These are phyloP conservation scores for Amauroascus verrucosus DNA, from an alignment of 2,329 filamentous ascomycete genomes.

Conservation along the genomic window DNA sequence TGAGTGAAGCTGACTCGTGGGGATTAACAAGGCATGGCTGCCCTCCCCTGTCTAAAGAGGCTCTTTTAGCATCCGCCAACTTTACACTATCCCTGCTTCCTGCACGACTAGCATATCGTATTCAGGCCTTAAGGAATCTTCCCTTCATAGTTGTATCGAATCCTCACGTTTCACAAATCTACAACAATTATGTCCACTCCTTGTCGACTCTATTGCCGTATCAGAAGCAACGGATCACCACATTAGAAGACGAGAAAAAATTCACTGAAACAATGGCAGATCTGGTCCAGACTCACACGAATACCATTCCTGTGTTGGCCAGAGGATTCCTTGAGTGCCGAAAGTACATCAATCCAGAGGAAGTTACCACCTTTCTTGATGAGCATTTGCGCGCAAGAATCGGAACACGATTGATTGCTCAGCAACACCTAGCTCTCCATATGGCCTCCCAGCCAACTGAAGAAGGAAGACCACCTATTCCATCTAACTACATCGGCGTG, in stretches of 20 bases:
- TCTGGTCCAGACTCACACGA: slow-evolving; percentile 85
- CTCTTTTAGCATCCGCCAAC: slow-evolving; percentile 81
- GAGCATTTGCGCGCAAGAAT: slow-evolving; percentile 89
- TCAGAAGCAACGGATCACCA: slow-evolving; percentile 59
- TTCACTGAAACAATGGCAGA: slow-evolving; percentile 92
- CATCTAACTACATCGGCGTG: slow-evolving; percentile 71
- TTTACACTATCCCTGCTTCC: slow-evolving; percentile 90
- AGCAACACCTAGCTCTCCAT: slow-evolving; percentile 92
- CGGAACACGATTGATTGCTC: slow-evolving; percentile 83
- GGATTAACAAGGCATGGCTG: slow-evolving; percentile 52
- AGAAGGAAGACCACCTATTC: slow-evolving; percentile 35
- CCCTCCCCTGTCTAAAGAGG: slow-evolving; percentile 68
- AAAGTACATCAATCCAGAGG: slow-evolving; percentile 70
- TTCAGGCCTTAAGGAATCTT: slow-evolving; percentile 83
- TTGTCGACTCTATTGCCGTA: slow-evolving; percentile 84
- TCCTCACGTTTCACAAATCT: slow-evolving; percentile 84
- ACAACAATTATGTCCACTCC: slow-evolving; percentile 91
- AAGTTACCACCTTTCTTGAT: slow-evolving; percentile 88
- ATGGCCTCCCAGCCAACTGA: slow-evolving; percentile 62
- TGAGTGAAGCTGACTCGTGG: slow-evolving; percentile 12
- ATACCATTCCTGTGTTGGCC: slow-evolving; percentile 88
- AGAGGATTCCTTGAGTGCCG: slow-evolving; percentile 87
- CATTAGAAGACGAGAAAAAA: slow-evolving; percentile 72
- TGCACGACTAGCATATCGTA: slow-evolving; percentile 82
- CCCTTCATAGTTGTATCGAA: slow-evolving; percentile 99